Conservation (phyloP, 768 basidiomycete genomes). For the Lepiota venenata region DNA sequence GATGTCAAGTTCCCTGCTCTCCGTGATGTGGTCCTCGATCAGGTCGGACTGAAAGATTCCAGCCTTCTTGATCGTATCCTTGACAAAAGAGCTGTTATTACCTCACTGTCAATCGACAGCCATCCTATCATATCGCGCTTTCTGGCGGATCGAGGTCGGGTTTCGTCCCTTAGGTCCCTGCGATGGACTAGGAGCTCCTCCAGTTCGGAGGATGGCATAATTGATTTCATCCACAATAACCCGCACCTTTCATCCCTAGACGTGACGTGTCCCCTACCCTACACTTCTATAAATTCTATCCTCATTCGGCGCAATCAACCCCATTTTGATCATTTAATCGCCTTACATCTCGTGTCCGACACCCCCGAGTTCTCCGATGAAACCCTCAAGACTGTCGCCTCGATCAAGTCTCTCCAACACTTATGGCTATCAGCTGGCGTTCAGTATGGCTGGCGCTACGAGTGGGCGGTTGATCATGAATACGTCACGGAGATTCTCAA, state of each 20-base stretch:
- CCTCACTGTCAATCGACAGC: slow-evolving; percentile 14
- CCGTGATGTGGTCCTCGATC: slow-evolving; percentile 18
- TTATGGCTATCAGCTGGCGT: slow-evolving; percentile 27
- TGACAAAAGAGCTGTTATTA: neutral
- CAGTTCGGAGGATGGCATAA: slow-evolving; percentile 13
- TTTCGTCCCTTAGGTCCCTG: slow-evolving; percentile 20
- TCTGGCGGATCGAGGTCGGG: slow-evolving; percentile 15
- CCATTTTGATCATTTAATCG: slow-evolving; percentile 18
- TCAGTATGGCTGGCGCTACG: slow-evolving; percentile 18
- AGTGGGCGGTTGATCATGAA: slow-evolving; percentile 24
- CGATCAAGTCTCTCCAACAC: slow-evolving; percentile 17
- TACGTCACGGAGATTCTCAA: slow-evolving; percentile 15
- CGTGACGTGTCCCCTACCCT: slow-evolving; percentile 12
- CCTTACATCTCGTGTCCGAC: slow-evolving; percentile 23
- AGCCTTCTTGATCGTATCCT: slow-evolving; percentile 13
- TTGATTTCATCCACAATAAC: slow-evolving; percentile 22
- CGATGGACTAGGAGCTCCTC: slow-evolving; percentile 15
- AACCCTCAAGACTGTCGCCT: slow-evolving; percentile 18
- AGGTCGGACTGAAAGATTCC: slow-evolving; percentile 2
- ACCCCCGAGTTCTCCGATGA: slow-evolving; percentile 14
- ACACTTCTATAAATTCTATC: slow-evolving; percentile 15
- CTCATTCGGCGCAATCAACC: slow-evolving; percentile 4
- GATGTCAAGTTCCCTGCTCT: slow-evolving; percentile 17
- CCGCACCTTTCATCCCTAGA: slow-evolving; percentile 22
- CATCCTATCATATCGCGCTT: neutral